phyloP scores from a whole-genome alignment of 495 filamentous ascomycete genomes.

The Daldinia loculata region DNA sequence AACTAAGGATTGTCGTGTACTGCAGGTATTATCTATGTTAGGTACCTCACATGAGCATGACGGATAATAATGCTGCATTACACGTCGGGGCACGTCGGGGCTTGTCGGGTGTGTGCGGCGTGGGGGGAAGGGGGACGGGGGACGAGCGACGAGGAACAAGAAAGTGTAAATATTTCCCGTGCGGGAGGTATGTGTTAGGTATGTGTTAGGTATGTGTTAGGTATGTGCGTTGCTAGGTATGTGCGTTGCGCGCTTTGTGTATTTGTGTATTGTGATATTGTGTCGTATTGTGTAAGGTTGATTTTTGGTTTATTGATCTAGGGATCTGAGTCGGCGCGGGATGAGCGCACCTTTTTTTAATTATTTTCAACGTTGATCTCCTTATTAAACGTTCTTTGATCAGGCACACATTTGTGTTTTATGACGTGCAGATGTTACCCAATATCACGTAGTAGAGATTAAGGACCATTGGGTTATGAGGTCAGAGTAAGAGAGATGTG shows the following conservation, averaged over 20 bases:
- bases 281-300: slow-evolving; percentile 4
- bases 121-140: slow-evolving; percentile 9
- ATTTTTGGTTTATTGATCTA: neutral
- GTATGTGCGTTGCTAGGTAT: neutral
- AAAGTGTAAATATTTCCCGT: slow-evolving; percentile 9
- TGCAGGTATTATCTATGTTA: slow-evolving; percentile 24
- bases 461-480: slow-evolving; percentile 22
- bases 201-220: too few species aligned
- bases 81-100: slow-evolving; percentile 24
- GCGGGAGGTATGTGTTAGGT: neutral
- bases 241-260: neutral
- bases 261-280: slow-evolving; percentile 2
- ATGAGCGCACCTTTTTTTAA: slow-evolving; percentile 36
- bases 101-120: slow-evolving; percentile 5
- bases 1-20: slow-evolving; percentile 13
- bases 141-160: slow-evolving; percentile 5
- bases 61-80: slow-evolving; percentile 34
- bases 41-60: slow-evolving; percentile 26
- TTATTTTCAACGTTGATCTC: neutral
- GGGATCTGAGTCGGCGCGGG: slow-evolving; percentile 15
- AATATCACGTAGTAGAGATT: slow-evolving; percentile 26
- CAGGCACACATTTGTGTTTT: slow-evolving; percentile 32
- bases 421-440: slow-evolving; percentile 45
- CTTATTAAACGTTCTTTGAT: slow-evolving; percentile 11
- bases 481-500: slow-evolving; percentile 9